Conservation (phyloP, 805 yeast species). For the Lachancea meyersii region DNA sequence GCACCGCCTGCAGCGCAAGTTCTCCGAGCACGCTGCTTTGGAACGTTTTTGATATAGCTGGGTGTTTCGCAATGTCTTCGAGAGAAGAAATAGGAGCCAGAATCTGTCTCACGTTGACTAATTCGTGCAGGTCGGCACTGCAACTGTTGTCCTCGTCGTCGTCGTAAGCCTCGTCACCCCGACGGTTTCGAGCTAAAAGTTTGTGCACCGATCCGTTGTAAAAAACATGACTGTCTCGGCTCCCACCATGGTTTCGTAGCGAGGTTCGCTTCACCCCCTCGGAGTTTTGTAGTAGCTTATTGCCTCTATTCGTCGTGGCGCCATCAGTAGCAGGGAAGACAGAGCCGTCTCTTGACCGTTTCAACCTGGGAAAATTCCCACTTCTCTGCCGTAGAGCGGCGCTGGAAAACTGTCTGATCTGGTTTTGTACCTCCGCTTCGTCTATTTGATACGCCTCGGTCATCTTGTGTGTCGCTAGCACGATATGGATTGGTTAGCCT, state of each 20-base stretch:
- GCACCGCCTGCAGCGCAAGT: conserved; percentile 67
- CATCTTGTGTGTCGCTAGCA: not conserved
- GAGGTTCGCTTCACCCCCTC: conserved; percentile 41
- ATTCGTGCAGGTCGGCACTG: conserved; percentile 41
- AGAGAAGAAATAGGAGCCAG: conserved; percentile 78
- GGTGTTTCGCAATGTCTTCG: conserved; percentile 66
- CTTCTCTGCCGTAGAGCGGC: conserved; percentile 29
- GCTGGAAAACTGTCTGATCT: conserved; percentile 22
- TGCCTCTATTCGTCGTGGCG: conserved; percentile 48
- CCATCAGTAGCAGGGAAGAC: conserved; percentile 29
- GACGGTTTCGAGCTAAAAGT: conserved; percentile 27
- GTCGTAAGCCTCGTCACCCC: conserved; percentile 19
- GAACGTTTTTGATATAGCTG: conserved; percentile 62
- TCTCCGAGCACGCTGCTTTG: conserved; percentile 48
- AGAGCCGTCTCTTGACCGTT: conserved; percentile 25
- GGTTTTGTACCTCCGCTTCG: conserved; percentile 13
- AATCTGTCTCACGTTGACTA: conserved; percentile 50
- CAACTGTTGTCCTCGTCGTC: conserved; percentile 32
- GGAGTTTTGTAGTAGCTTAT: conserved; percentile 48
- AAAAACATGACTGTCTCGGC: conserved; percentile 28
- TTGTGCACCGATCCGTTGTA: conserved; percentile 35
- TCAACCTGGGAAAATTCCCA: conserved; percentile 31
- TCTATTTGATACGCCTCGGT: not conserved
- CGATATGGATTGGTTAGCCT: not conserved
- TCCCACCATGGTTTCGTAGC: conserved; percentile 33